phyloP scores from a whole-genome alignment of 768 basidiomycete species.

The Hirschioporus abietinus region DNA sequence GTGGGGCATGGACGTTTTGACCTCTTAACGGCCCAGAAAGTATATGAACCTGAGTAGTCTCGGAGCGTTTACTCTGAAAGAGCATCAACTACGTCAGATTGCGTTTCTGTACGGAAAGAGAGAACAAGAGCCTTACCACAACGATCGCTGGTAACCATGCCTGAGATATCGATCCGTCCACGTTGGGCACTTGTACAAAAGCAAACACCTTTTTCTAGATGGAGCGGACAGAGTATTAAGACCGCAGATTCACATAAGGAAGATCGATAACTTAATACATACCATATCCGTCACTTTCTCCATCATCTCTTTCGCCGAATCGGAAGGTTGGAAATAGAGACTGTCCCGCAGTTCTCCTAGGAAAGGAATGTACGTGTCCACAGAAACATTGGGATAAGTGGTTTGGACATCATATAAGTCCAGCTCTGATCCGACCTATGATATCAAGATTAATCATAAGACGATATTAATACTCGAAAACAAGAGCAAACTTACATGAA shows the following conservation, averaged over 20 bases:
- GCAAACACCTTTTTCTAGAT: constrained; percentile 5
- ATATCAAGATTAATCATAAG: background rate
- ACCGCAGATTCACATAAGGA: background rate
- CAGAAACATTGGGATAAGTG: background rate
- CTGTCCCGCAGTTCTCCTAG: constrained; percentile 2
- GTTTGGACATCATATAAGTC: constrained; percentile 4
- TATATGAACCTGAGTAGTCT: background rate
- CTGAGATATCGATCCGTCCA: background rate
- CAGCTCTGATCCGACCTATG: constrained; percentile 2
- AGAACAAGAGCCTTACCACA: constrained; percentile 3
- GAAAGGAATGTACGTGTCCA: constrained; percentile 6
- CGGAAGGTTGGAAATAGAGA: constrained; percentile 3
- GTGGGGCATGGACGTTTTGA: background rate
- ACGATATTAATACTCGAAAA: background rate
- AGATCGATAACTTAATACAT: background rate
- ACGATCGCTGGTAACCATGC: constrained; percentile 5
- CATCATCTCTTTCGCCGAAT: constrained; percentile 4
- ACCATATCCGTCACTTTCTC: constrained; percentile 3
- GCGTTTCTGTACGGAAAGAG: background rate
- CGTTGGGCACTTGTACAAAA: background rate
- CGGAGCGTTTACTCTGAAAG: constrained; percentile 2
- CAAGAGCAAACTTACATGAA: background rate
- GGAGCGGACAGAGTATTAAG: background rate
- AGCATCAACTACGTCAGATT: background rate
- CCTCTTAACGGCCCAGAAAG: background rate